A percentile compares a stretch with the other conserved stretches of the same genome.
Conservation (phyloP, 1,284 basidiomycete genomes). For the Ustilago shanxiensis region DNA sequence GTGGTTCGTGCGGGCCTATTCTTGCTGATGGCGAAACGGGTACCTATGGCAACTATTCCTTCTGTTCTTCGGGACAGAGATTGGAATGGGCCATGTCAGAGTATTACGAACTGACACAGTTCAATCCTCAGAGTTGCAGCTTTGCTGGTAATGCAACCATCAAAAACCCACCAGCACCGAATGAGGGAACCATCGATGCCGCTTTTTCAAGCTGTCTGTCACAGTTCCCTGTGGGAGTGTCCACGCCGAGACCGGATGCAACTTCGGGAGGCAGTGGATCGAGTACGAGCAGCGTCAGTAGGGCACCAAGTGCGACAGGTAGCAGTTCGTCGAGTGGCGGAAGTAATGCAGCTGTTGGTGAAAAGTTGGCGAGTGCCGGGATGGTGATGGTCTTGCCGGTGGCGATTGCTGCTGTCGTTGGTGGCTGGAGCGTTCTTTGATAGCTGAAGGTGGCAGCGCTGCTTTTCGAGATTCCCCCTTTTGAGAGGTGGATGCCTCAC, state of each 20-base stretch:
- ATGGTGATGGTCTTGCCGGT: not conserved
- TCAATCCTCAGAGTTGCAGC: slow-evolving; percentile 76
- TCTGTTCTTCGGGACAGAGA: slow-evolving; percentile 79
- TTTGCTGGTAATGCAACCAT: slow-evolving; percentile 87
- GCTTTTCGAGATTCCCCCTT: not conserved
- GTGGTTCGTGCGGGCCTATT: slow-evolving; percentile 77
- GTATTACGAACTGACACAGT: slow-evolving; percentile 79
- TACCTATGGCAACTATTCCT: slow-evolving; percentile 80
- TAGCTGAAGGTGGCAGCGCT: not conserved
- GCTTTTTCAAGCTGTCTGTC: slow-evolving; percentile 80
- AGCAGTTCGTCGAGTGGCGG: not conserved
- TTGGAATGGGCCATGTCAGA: slow-evolving; percentile 80
- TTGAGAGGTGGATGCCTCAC: too few species aligned
- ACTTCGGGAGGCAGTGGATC: not conserved
- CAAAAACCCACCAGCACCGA: slow-evolving; percentile 75
- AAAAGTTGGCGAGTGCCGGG: not conserved
- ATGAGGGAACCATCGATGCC: slow-evolving; percentile 74
- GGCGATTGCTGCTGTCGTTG: not conserved
- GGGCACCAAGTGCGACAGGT: not conserved
- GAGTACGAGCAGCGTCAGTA: not conserved
- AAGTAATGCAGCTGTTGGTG: not conserved
- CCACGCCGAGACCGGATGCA: slow-evolving; percentile 4
- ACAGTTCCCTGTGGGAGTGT: slow-evolving; percentile 73
- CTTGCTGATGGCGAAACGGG: slow-evolving; percentile 80
- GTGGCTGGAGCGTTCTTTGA: slow-evolving; percentile 3